Evolutionary conservation across 2,329 filamentous ascomycete species (phyloP), one percentile per base, ranked within the genome.

Genomic region (Monosporascus sp.): DNA sequence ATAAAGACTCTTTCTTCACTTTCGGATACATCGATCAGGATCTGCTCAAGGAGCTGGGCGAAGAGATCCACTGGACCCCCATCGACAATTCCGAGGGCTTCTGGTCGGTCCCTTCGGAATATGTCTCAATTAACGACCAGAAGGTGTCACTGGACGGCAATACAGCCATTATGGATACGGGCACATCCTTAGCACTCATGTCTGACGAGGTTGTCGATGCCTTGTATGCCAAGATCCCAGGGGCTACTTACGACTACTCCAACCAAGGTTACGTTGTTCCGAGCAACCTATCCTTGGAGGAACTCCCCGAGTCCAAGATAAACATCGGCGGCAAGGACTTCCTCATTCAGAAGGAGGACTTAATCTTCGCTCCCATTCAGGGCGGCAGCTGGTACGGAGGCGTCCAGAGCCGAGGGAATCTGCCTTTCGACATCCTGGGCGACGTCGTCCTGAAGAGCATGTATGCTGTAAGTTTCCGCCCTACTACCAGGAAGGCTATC

Each of bases 1-100:
- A 71, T 37, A 58, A 65, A 44, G 75, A 76, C 41, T 80, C 78
- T 0, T 90, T 88, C 72, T 90, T 87, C 71, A 89, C 87, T 1
- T 89, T 90, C 58, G 87, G 87, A 20, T 87, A 76, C 67, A 85
- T 90, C 62, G 86, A 89, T 61, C 64, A 85, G 58, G 76, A 79
- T n/a, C 76, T 81, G 0, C 74, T 88, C 47, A 75, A 72, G 51
- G 72, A 74, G 3, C 77, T 78, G 2, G 77, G 76, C 31, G 65
- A 78, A 55, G 74, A 81, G 2, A 79, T 86, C 39, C 68, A 75
- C 58, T 90, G 84, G 70, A 78, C 81, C 0, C 72, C 78, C 14
- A 70, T 90, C 48, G 82, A 89, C 69, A 83, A 79, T 53, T 79
- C 75, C 1, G 68, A 82, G 52, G 87, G 87, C 22, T 88, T 88